phyloP scores from a whole-genome alignment of 2,329 filamentous ascomycete genomes.

The Colletotrichum sojae region DNA sequence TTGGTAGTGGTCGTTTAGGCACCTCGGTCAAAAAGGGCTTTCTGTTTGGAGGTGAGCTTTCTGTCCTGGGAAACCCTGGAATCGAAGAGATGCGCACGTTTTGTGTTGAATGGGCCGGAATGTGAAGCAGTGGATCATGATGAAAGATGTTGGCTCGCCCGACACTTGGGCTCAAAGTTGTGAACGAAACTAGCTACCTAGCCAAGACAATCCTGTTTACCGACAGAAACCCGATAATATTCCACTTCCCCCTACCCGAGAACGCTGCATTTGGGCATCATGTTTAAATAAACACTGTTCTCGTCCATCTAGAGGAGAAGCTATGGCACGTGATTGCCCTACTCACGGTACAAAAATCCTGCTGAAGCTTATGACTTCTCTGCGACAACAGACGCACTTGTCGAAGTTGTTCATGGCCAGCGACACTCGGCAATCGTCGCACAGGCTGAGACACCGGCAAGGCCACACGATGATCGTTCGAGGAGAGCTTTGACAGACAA shows the following conservation, averaged over 20 bases:
- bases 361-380: slow-evolving; percentile 90
- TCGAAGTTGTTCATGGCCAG: slow-evolving; percentile 98
- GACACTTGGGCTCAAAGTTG: not conserved
- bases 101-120: slow-evolving; percentile 93
- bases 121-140: slow-evolving; percentile 65
- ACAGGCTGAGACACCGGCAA: slow-evolving; percentile 92
- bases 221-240: too few relatives aligned
- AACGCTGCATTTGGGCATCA: too few relatives aligned
- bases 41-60: slow-evolving; percentile 80
- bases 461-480: slow-evolving; percentile 96
- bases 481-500: slow-evolving; percentile 90
- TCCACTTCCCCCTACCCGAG: too few relatives aligned
- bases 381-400: slow-evolving; percentile 93
- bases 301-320: too few relatives aligned
- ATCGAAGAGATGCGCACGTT: slow-evolving; percentile 75
- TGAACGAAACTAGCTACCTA: too few relatives aligned
- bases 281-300: too few relatives aligned
- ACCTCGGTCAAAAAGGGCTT: slow-evolving; percentile 98
- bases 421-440: slow-evolving; percentile 94
- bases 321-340: not conserved
- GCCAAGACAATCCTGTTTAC: too few relatives aligned
- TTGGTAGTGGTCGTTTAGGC: slow-evolving; percentile 88
- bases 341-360: slow-evolving; percentile 84
- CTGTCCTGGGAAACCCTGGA: slow-evolving; percentile 47
- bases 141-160: not conserved